A percentile compares a stretch with the other conserved stretches of the same genome.
These are phyloP conservation scores for Melaleuca alternifolia DNA, from an alignment of 345 rosid species.

Conservation along the genomic window DNA sequence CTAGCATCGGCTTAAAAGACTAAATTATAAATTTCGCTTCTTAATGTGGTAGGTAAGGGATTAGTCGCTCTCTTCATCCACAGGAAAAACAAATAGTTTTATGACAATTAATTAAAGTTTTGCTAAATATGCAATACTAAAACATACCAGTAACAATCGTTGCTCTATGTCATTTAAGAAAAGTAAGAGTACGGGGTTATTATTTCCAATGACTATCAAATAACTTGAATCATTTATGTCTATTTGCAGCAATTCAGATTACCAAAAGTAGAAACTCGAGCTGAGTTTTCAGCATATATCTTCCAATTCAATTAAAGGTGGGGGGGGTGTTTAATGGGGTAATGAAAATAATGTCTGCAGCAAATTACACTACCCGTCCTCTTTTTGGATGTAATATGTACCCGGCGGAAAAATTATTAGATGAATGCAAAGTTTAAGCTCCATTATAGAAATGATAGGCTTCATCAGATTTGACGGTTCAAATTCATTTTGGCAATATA, in stretches of 20 bases:
- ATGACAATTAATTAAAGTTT: neutral
- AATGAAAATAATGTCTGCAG: neutral
- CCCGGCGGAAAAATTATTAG: neutral
- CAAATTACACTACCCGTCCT: neutral
- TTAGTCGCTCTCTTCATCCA: neutral
- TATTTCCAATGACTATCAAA: neutral
- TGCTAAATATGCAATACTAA: neutral
- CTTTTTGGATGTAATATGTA: neutral
- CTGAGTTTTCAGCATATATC: neutral
- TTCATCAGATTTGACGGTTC: neutral
- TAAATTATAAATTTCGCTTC: neutral
- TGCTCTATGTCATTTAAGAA: neutral
- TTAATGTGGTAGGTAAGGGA: neutral
- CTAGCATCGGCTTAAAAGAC: neutral
- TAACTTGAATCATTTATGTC: neutral
- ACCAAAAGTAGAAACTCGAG: neutral
- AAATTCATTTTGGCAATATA: neutral
- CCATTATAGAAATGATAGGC: neutral
- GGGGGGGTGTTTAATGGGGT: neutral
- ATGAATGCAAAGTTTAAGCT: fast-evolving
- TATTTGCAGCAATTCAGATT: neutral
- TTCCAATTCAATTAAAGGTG: neutral
- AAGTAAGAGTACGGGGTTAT: neutral
- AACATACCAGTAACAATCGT: neutral
- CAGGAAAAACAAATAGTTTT: too few species aligned